A percentile compares a stretch with the other conserved stretches of the same genome.
phyloP scores from a whole-genome alignment of 805 yeast species.

The Tetrapisispora iriomotensis region DNA sequence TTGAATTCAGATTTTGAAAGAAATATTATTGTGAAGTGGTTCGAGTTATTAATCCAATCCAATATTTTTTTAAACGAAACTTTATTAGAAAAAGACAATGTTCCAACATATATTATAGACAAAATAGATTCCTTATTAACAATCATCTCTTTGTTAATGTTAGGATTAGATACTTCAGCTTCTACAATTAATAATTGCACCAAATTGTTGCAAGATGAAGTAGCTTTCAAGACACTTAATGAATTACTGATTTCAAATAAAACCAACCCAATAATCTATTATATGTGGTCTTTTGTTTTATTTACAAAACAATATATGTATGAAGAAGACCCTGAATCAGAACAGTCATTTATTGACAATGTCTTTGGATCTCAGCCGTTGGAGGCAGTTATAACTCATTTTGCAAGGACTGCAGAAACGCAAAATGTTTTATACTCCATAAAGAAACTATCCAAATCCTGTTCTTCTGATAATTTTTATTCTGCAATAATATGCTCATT shows the following conservation, averaged over 20 bases:
- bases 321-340: slow-evolving; percentile 30
- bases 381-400: slow-evolving; percentile 10
- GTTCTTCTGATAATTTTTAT: slow-evolving; percentile 43
- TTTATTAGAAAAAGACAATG: slow-evolving; percentile 8
- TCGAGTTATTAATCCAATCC: slow-evolving; percentile 35
- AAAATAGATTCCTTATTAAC: slow-evolving; percentile 40
- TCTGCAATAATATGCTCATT: slow-evolving; percentile 35
- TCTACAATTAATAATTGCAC: slow-evolving; percentile 33
- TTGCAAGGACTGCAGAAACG: slow-evolving; percentile 32
- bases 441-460: slow-evolving; percentile 31
- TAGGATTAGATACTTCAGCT: slow-evolving; percentile 47
- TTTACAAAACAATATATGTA: slow-evolving; percentile 40
- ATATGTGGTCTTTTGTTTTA: slow-evolving; percentile 57
- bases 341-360: slow-evolving; percentile 6
- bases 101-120: slow-evolving; percentile 4
- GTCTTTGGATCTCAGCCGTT: not conserved
- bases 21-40: slow-evolving; percentile 42
- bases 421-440: slow-evolving; percentile 40
- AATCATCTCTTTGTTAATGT: slow-evolving; percentile 39
- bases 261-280: slow-evolving; percentile 41
- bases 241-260: slow-evolving; percentile 20
- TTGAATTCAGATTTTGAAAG: slow-evolving; percentile 30
- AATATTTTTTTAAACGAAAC: slow-evolving; percentile 7
- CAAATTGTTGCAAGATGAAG: slow-evolving; percentile 34
- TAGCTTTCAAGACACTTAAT: slow-evolving; percentile 34